Base-by-base conservation (phyloP, 768 basidiomycete species). In the Mycena alexandri region DNA sequence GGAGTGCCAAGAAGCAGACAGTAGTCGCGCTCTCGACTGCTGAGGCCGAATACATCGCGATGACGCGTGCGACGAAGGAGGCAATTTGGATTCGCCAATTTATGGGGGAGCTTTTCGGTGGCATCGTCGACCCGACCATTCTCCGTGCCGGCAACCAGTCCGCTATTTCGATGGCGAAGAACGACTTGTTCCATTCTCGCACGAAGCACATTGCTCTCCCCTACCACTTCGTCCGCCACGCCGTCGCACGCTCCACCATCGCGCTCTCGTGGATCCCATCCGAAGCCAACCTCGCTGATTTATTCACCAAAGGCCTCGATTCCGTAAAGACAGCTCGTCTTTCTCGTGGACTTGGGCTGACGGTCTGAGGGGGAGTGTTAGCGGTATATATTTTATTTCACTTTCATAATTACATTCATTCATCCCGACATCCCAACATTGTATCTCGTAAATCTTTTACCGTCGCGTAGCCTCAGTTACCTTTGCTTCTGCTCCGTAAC, bases 1-100 rank as follows among this genome's bases (percentile, higher is more conserved):
- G 83, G 82, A 25, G 69, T 75, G 38, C 84, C 84, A 68, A 44
- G 29, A 70, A 76, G 36, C 84, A 85, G 69, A 42, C 72, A 0
- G 70, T 74, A 0, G 73, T 82, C 38, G 68, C 82, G 0, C 63
- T 72, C 0, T 84, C 82, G 0, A 80, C 79, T 0, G 76, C 75
- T 5, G 80, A 84, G 60, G 78, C 80, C 0, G 82, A 83, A 69
- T 83, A 81, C 68, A 62, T 67, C 60, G 65, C 60, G n/a, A 46
- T 65, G 1, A 71, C 72, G 12, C 68, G 75, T 25, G 69, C 77
- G 13, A 51, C 72, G 16, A 71, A 72, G 14, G 63, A 69, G 34
- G 59, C 69, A 5, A 75, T 69, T 53, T 73, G 79, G 78, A 61
- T 78, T 61, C 67, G 76, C 38, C 70, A 68, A 47, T 67, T 77